These are phyloP conservation scores for Mrakia blollopis DNA, from an alignment of 768 basidiomycete genomes.

Conservation along the genomic window DNA sequence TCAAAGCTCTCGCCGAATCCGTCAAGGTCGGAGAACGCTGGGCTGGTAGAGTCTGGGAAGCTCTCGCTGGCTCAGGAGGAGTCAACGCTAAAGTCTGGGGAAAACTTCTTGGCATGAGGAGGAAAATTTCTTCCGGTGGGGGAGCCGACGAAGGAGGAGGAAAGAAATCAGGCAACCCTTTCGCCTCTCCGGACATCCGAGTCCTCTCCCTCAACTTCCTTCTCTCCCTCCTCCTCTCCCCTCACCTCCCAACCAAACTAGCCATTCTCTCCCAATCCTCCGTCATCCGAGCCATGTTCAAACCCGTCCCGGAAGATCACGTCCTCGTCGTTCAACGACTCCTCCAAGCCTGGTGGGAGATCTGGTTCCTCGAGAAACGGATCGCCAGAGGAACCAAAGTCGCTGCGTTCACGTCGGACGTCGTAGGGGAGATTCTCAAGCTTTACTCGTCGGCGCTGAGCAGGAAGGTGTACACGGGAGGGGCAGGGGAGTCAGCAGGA, in stretches of 20 bases:
- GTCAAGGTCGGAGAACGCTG: slow-evolving; percentile 31
- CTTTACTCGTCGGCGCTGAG: slow-evolving; percentile 61
- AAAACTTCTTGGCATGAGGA: slow-evolving; percentile 29
- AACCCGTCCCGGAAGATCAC: slow-evolving; percentile 27
- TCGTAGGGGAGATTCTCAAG: slow-evolving; percentile 57
- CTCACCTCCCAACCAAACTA: slow-evolving; percentile 31
- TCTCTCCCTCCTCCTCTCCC: slow-evolving; percentile 60
- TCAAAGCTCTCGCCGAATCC: slow-evolving; percentile 58
- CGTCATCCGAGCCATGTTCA: slow-evolving; percentile 29
- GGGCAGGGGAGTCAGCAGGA: slow-evolving; percentile 42
- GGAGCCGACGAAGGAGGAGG: slow-evolving; percentile 5
- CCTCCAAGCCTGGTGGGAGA: slow-evolving; percentile 69
- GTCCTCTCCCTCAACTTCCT: slow-evolving; percentile 69
- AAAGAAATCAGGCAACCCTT: slow-evolving; percentile 10
- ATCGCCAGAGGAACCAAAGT: slow-evolving; percentile 68
- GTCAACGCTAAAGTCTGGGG: slow-evolving; percentile 32
- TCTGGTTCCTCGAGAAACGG: slow-evolving; percentile 68
- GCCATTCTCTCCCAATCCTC: slow-evolving; percentile 28
- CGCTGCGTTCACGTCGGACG: slow-evolving; percentile 60
- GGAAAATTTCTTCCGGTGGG: slow-evolving; percentile 10
- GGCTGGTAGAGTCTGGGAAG: slow-evolving; percentile 53
- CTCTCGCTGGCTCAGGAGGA: slow-evolving; percentile 48
- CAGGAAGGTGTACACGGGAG: slow-evolving; percentile 56
- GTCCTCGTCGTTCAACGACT: slow-evolving; percentile 59
- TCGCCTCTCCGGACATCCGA: slow-evolving; percentile 60